phyloP scores from a whole-genome alignment of 305 asterid genomes.

The Rubia occidens region DNA sequence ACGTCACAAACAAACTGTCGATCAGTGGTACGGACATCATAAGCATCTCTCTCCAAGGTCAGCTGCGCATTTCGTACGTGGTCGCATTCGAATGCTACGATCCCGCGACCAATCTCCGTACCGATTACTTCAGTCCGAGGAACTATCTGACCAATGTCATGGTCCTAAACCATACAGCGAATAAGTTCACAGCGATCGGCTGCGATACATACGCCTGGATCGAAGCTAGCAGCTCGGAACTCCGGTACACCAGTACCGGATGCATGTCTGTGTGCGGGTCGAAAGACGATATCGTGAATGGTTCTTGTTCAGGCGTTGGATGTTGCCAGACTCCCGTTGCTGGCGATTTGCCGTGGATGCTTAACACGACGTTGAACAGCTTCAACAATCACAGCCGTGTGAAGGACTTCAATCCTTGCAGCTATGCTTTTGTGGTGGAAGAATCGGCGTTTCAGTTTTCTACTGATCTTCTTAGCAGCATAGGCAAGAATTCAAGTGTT shows the following conservation, averaged over 20 bases:
- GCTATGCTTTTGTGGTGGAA: neutral
- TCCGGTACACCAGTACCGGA: neutral
- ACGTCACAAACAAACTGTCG: neutral
- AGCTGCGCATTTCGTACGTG: neutral
- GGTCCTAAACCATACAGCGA: neutral
- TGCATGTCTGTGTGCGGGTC: neutral
- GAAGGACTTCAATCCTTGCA: neutral
- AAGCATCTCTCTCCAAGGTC: neutral
- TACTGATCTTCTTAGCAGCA: neutral
- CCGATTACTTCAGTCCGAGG: too few relatives aligned
- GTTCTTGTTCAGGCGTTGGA: conserved; percentile 13
- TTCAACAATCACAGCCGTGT: neutral
- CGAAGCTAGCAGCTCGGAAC: too few relatives aligned
- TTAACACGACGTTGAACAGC: neutral
- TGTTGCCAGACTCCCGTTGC: conserved; percentile 15
- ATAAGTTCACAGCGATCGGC: neutral
- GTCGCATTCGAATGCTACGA: too few relatives aligned
- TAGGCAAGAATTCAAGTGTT: neutral
- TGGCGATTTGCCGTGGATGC: neutral
- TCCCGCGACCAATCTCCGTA: too few relatives aligned
- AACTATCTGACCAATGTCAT: too few relatives aligned
- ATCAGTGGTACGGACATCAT: neutral
- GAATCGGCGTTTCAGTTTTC: neutral
- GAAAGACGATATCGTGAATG: neutral
- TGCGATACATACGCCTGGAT: neutral